Conservation (phyloP, 2,329 filamentous ascomycete genomes). For the Rutstroemia sp. region DNA sequence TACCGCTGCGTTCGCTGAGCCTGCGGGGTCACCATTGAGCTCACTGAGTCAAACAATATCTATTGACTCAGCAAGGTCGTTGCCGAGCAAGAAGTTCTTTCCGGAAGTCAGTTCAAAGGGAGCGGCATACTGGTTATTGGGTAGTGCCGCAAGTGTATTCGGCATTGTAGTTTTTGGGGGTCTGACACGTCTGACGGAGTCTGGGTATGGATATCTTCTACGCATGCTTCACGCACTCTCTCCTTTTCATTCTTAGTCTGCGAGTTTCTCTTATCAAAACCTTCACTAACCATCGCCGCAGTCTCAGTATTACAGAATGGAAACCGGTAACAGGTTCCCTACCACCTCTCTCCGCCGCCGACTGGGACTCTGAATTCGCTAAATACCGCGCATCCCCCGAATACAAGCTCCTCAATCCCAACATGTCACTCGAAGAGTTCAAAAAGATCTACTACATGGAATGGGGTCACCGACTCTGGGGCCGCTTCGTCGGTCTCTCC, state of each 20-base stretch:
- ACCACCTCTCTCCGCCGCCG: conserved; percentile 67
- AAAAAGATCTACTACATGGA: conserved; percentile 99
- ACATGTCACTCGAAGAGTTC: conserved; percentile 90
- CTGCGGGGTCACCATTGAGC: conserved; percentile 16
- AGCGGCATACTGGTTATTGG: conserved; percentile 89
- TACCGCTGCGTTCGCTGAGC: conserved; percentile 9
- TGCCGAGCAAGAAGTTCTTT: conserved; percentile 18
- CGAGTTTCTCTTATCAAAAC: not conserved
- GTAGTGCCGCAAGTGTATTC: conserved; percentile 87
- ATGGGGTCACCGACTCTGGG: conserved; percentile 94
- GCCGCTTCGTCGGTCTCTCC: conserved; percentile 79
- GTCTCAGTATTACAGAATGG: conserved; percentile 98
- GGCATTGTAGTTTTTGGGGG: conserved; percentile 95
- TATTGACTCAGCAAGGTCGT: not conserved
- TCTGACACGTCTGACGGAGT: conserved; percentile 88
- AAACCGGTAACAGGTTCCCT: conserved; percentile 87
- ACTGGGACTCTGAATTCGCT: conserved; percentile 89
- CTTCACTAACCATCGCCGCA: conserved; percentile 31
- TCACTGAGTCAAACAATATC: conserved; percentile 21
- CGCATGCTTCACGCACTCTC: not conserved
- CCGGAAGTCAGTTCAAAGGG: conserved; percentile 58
- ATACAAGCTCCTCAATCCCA: conserved; percentile 83
- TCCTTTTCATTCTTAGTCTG: not conserved
- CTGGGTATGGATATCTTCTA: conserved; percentile 54
- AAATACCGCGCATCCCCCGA: conserved; percentile 92